These are phyloP conservation scores for Spirogloea muscicola DNA, from an alignment of 139 green algal genomes.

Conservation along the genomic window DNA sequence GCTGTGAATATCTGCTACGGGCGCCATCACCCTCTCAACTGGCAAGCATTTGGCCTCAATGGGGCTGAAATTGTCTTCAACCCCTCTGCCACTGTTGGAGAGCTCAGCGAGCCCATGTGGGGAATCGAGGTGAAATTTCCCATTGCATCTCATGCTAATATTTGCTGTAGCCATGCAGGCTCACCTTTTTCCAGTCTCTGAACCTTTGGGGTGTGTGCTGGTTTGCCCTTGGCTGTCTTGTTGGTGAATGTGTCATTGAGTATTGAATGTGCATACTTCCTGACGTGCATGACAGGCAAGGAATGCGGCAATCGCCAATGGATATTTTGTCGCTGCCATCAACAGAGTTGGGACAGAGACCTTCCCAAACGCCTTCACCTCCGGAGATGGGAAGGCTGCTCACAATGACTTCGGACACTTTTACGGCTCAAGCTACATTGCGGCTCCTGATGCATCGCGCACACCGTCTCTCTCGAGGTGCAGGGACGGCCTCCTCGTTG, in stretches of 20 bases:
- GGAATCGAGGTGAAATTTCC: slow-evolving; percentile 37
- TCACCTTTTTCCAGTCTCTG: no score
- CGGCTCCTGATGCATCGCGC: slow-evolving; percentile 83
- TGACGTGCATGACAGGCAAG: slow-evolving; percentile 53
- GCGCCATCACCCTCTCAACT: slow-evolving; percentile 96
- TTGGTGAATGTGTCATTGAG: no score
- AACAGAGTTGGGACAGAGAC: slow-evolving; percentile 92
- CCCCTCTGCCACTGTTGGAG: slow-evolving; percentile 87
- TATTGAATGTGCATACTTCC: not conserved
- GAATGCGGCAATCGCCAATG: slow-evolving; percentile 86
- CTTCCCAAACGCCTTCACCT: slow-evolving; percentile 93
- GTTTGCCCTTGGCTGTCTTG: no score
- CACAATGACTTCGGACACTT: slow-evolving; percentile 72
- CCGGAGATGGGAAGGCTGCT: slow-evolving; percentile 79
- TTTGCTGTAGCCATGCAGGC: no score
- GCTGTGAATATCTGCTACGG: slow-evolving; percentile 98
- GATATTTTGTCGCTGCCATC: slow-evolving; percentile 73
- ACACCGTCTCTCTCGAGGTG: slow-evolving; percentile 66
- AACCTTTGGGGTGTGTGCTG: no score
- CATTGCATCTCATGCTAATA: no score
- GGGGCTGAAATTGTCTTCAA: slow-evolving; percentile 98
- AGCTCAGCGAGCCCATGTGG: slow-evolving; percentile 77
- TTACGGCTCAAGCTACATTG: slow-evolving; percentile 90
- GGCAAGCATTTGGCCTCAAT: slow-evolving; percentile 91
- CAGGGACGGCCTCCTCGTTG: slow-evolving; percentile 81